Percentiles rank a stretch among this genome's conserved stretches.
Evolutionary conservation across 1,284 basidiomycete genomes (phyloP).

Genomic region (Rhodofomes roseus): DNA sequence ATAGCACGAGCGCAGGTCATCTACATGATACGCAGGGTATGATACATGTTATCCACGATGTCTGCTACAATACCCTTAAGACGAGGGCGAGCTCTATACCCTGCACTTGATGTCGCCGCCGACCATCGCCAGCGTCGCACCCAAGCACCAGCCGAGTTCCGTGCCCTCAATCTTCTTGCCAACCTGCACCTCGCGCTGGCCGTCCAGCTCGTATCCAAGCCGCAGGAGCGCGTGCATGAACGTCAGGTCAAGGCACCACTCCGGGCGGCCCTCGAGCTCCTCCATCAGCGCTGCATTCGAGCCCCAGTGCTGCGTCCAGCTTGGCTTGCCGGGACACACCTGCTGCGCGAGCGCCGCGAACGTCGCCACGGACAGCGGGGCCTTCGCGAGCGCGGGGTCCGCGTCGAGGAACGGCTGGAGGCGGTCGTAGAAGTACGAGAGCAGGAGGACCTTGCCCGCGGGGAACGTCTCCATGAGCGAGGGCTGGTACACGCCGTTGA

Average conservation of each 20-base stretch:
- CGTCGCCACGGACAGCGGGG: conserved; percentile 52
- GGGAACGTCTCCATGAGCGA: conserved; percentile 90
- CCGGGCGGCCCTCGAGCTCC: conserved; percentile 82
- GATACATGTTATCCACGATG: neutral
- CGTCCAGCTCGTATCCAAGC: conserved; percentile 80
- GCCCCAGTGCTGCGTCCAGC: conserved; percentile 61
- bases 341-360: conserved; percentile 64
- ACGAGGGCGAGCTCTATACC: conserved; percentile 24
- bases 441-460: conserved; percentile 72
- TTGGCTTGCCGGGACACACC: conserved; percentile 67
- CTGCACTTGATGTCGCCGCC: conserved; percentile 54
- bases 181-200: conserved; percentile 64
- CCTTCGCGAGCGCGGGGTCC: conserved; percentile 24
- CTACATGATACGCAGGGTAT: neutral
- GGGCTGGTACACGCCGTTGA: conserved; percentile 97
- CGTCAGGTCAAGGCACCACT: conserved; percentile 94
- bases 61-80: neutral
- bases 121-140: conserved; percentile 77
- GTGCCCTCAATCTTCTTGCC: conserved; percentile 90
- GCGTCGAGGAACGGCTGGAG: conserved; percentile 72
- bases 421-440: conserved; percentile 98
- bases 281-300: conserved; percentile 53
- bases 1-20: neutral
- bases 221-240: conserved; percentile 90
- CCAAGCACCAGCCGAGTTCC: conserved; percentile 94